Evolutionary conservation across 2,329 filamentous ascomycete genomes (phyloP).

Genomic region (Venturia pyrina): DNA sequence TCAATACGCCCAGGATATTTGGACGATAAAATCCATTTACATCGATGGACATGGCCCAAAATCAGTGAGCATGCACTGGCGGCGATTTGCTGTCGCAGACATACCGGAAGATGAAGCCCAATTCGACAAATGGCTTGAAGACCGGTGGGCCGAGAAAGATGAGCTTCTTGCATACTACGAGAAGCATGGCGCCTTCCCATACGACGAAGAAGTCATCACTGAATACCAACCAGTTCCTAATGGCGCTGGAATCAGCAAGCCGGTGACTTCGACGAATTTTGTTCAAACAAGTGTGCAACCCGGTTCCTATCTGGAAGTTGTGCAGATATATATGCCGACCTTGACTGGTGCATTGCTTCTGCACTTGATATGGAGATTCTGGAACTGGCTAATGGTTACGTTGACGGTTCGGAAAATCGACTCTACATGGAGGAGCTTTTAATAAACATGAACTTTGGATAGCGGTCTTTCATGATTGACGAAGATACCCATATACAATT

Average conservation of each 20-base stretch:
- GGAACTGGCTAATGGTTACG: constrained; percentile 15
- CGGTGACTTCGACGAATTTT: constrained; percentile 28
- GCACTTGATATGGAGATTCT: constrained; percentile 22
- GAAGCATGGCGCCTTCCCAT: constrained; percentile 69
- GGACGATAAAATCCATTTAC: constrained; percentile 76
- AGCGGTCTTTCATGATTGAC: constrained; percentile 2
- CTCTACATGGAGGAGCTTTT: background rate
- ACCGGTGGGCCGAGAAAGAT: constrained; percentile 89
- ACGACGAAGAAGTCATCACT: constrained; percentile 37
- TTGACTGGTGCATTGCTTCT: constrained; percentile 21
- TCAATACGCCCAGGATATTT: constrained; percentile 76
- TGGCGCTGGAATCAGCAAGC: constrained; percentile 16
- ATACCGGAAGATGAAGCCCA: constrained; percentile 68
- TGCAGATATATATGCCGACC: constrained; percentile 34
- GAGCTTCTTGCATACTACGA: constrained; percentile 69
- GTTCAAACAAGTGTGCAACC: constrained; percentile 39
- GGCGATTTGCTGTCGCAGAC: constrained; percentile 67
- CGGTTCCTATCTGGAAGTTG: constrained; percentile 27
- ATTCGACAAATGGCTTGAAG: constrained; percentile 74
- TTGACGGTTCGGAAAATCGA: background rate
- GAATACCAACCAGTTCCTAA: background rate
- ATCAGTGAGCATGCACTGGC: constrained; percentile 95
- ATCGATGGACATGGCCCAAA: constrained; percentile 82
- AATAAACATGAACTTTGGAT: background rate
- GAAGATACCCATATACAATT: constrained; percentile 1